These are phyloP conservation scores for Linderniella brevidens DNA, from an alignment of 257 asterid species.

Conservation along the genomic window DNA sequence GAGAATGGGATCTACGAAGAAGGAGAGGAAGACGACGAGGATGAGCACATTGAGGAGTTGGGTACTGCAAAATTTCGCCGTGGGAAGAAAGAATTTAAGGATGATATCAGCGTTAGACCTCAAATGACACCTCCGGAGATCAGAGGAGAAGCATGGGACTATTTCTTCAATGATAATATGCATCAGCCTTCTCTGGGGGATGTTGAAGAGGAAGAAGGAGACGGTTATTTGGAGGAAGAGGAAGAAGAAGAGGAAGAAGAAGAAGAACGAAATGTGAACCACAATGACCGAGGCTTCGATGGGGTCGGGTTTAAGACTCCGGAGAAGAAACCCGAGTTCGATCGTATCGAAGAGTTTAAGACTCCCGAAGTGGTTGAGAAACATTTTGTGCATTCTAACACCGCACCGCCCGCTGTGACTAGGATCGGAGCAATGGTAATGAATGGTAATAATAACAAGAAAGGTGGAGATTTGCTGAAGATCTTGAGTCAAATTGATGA, in stretches of 20 bases:
- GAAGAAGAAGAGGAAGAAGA: conserved; percentile 31
- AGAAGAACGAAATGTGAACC: not conserved
- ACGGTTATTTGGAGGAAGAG: conserved; percentile 19
- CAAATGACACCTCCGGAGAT: conserved; percentile 36
- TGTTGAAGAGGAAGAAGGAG: conserved; percentile 47
- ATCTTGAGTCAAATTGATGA: conserved; percentile 65
- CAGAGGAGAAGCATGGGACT: conserved; percentile 81
- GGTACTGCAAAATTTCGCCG: conserved; percentile 15
- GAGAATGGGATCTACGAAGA: conserved; percentile 24
- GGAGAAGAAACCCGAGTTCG: conserved; percentile 34
- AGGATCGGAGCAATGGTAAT: conserved; percentile 15
- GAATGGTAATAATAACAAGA: conserved; percentile 21
- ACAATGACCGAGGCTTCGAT: conserved; percentile 7
- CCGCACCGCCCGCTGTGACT: conserved; percentile 53
- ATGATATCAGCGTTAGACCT: conserved; percentile 19
- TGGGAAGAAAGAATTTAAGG: conserved; percentile 30
- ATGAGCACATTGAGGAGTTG: conserved; percentile 3
- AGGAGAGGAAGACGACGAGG: conserved; percentile 29
- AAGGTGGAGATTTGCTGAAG: conserved; percentile 55
- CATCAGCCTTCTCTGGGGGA: conserved; percentile 28
- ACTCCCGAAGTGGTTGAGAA: conserved; percentile 40
- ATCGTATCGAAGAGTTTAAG: conserved; percentile 44
- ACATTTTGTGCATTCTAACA: conserved; percentile 65
- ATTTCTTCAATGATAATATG: conserved; percentile 42
- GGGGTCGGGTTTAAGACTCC: conserved; percentile 49